A percentile compares a stretch with the other conserved stretches of the same genome.
phyloP scores from a whole-genome alignment of 2,329 filamentous ascomycete genomes.

The Calonectria leucothoes region DNA sequence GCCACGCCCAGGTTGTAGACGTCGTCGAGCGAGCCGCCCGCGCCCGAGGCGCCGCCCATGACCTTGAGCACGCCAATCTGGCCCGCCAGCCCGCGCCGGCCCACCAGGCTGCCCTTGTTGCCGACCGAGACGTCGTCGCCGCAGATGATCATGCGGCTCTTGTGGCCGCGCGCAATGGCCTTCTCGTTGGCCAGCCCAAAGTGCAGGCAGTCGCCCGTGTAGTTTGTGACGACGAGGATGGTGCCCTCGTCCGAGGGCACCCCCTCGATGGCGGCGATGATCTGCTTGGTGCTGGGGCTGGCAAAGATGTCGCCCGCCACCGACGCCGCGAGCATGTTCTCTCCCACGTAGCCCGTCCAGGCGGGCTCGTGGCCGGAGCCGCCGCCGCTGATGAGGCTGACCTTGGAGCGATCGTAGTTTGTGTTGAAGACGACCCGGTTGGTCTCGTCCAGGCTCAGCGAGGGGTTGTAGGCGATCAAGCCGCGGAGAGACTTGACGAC shows the following conservation, averaged over 20 bases:
- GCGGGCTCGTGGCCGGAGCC: conserved; percentile 80
- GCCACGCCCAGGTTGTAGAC: conserved; percentile 63
- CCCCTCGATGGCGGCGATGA: conserved; percentile 72
- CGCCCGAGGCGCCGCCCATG: conserved; percentile 62
- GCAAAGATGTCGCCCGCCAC: conserved; percentile 83
- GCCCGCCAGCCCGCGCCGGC: conserved; percentile 70
- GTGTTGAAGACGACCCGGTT: conserved; percentile 65
- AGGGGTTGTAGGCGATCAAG: conserved; percentile 65
- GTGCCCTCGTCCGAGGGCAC: conserved; percentile 70
- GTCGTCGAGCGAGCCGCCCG: conserved; percentile 60
- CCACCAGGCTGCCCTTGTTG: conserved; percentile 67
- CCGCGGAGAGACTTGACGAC: conserved; percentile 64
- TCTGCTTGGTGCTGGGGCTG: conserved; percentile 78
- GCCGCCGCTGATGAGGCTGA: conserved; percentile 64
- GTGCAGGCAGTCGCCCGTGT: conserved; percentile 78
- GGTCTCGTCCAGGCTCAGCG: conserved; percentile 59
- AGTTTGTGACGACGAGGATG: conserved; percentile 80
- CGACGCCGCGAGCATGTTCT: conserved; percentile 74
- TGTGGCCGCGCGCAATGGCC: conserved; percentile 65
- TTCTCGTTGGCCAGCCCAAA: conserved; percentile 57
- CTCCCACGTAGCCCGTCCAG: conserved; percentile 78
- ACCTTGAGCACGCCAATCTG: conserved; percentile 71
- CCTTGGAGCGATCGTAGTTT: conserved; percentile 54
- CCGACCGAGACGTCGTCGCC: conserved; percentile 75
- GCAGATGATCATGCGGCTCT: conserved; percentile 68